phyloP scores from a whole-genome alignment of 1,284 basidiomycete genomes.

The Puccinia hordei region DNA sequence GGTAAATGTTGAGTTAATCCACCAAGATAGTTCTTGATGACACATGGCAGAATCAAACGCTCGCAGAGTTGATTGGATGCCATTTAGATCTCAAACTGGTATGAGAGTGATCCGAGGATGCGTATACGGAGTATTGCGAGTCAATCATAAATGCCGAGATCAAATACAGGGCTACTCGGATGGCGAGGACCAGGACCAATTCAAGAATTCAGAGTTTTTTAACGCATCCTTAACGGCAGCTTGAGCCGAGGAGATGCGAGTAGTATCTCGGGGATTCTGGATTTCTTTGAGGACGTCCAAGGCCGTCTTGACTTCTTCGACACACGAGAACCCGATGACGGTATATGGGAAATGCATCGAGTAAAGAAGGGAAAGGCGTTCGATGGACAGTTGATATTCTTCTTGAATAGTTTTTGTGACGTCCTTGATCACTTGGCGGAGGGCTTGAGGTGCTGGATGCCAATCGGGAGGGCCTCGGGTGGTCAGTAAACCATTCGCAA shows the following conservation, averaged over 20 bases:
- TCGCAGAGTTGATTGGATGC: too few species aligned
- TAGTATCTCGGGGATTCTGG: background rate
- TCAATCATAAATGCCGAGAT: too few species aligned
- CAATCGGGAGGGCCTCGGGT: conserved; percentile 69
- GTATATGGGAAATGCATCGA: conserved; percentile 4
- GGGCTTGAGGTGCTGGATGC: conserved; percentile 75
- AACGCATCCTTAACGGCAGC: background rate
- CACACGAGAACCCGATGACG: conserved; percentile 11
- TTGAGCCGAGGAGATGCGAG: background rate
- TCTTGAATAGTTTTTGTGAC: background rate
- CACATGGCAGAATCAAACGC: too few species aligned
- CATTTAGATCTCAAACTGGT: too few species aligned
- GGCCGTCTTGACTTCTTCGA: conserved; percentile 17
- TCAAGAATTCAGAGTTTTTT: background rate
- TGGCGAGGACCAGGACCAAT: conserved; percentile 17
- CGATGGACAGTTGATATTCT: background rate
- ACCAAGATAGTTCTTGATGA: too few species aligned
- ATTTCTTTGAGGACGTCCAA: conserved; percentile 5
- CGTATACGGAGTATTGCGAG: too few species aligned
- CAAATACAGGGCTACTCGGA: background rate
- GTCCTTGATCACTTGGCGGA: conserved; percentile 62
- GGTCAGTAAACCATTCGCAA: conserved; percentile 87
- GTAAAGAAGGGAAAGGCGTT: background rate
- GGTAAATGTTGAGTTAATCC: too few species aligned
- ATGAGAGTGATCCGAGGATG: too few species aligned